These are phyloP conservation scores for Pseudogymnoascus verrucosus DNA, from an alignment of 2,329 filamentous ascomycete species.

Conservation along the genomic window DNA sequence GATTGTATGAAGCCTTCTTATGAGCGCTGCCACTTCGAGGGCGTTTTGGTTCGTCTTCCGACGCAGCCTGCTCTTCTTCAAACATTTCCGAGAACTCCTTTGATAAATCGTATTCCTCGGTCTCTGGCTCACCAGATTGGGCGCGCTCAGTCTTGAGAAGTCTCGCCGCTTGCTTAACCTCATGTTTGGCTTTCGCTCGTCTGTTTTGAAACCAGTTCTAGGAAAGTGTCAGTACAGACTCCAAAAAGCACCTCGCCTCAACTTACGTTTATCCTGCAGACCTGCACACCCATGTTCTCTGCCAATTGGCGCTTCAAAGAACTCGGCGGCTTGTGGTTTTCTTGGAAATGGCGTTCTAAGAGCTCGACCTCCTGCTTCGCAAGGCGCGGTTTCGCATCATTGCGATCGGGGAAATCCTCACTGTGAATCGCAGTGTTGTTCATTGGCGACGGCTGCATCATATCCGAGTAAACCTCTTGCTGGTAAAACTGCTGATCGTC, in stretches of 20 bases:
- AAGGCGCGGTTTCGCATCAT: slow-evolving; percentile 44
- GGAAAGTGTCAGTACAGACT: slow-evolving; percentile 25
- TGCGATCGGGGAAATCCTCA: slow-evolving; percentile 9
- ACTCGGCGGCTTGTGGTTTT: slow-evolving; percentile 57
- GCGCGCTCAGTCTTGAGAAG: slow-evolving; percentile 35
- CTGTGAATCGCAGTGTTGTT: background rate
- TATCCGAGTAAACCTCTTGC: background rate
- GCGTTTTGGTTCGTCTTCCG: background rate
- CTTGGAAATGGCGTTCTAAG: slow-evolving; percentile 53
- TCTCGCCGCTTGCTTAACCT: slow-evolving; percentile 43
- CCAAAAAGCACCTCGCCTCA: background rate
- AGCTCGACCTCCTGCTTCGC: slow-evolving; percentile 52
- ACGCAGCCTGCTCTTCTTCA: slow-evolving; percentile 3
- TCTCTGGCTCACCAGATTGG: slow-evolving; percentile 26
- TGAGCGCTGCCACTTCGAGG: background rate
- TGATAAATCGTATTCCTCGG: slow-evolving; percentile 18
- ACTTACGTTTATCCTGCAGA: slow-evolving; percentile 55
- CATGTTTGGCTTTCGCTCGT: slow-evolving; percentile 50
- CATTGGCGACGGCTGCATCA: background rate
- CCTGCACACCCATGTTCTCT: slow-evolving; percentile 53
- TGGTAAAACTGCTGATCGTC: background rate
- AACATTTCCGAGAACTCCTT: slow-evolving; percentile 9
- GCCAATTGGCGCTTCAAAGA: slow-evolving; percentile 53
- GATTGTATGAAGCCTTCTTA: background rate
- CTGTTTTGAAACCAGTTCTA: slow-evolving; percentile 60